phyloP scores from a whole-genome alignment of 495 filamentous ascomycete species.

The Podospora pseudopauciseta region DNA sequence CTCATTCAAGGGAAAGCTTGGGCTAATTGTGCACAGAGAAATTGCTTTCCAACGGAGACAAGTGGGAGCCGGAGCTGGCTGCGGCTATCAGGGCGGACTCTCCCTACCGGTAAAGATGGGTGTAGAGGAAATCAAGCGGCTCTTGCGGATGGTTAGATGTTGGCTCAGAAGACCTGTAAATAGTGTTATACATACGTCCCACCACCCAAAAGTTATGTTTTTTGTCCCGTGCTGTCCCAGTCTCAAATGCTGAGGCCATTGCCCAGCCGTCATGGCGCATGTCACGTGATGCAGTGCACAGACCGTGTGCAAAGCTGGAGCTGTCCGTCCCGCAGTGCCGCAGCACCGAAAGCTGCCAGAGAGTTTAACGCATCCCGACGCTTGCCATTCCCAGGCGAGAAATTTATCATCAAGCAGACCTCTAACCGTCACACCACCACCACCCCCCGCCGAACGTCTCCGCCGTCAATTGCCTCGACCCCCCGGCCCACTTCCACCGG shows the following conservation, averaged over 20 bases:
- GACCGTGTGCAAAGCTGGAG: neutral
- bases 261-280: neutral
- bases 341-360: constrained; percentile 19
- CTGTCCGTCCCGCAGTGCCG: neutral
- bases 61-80: constrained; percentile 97
- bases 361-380: constrained; percentile 17
- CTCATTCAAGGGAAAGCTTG: too few relatives aligned
- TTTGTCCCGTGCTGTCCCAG: neutral
- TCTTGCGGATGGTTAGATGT: constrained; percentile 5
- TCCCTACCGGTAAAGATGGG: constrained; percentile 67
- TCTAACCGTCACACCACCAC: neutral
- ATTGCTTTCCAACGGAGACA: constrained; percentile 83
- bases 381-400: constrained; percentile 33
- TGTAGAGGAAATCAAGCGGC: constrained; percentile 1
- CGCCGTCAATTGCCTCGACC: constrained; percentile 16
- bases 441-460: constrained; percentile 9
- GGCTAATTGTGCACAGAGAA: constrained; percentile 48
- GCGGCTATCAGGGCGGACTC: constrained; percentile 85
- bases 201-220: neutral
- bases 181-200: constrained; percentile 26
- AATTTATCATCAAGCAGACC: constrained; percentile 41
- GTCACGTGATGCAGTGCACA: neutral
- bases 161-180: constrained; percentile 28
- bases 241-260: neutral
- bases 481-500: constrained; percentile 20